These are phyloP conservation scores for Trametes maxima DNA, from an alignment of 768 basidiomycete genomes.

Conservation along the genomic window DNA sequence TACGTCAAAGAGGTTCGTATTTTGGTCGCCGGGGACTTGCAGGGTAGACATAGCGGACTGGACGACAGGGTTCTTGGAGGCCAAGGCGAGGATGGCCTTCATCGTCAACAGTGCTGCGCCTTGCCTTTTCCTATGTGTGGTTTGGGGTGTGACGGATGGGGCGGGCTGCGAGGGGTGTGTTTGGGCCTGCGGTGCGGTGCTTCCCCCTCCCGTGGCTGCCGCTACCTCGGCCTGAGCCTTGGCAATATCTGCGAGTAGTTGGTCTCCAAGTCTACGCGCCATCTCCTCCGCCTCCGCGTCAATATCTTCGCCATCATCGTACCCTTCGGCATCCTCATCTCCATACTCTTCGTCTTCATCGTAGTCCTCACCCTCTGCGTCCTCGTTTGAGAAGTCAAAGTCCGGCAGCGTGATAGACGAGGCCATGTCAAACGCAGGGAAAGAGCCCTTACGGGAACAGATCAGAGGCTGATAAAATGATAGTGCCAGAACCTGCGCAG, in stretches of 20 bases:
- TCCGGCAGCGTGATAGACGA: conserved; percentile 18
- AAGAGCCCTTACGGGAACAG: too few relatives aligned
- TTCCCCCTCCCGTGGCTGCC: conserved; percentile 21
- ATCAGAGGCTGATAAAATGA: too few relatives aligned
- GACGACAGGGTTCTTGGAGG: conserved; percentile 59
- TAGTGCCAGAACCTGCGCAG: too few relatives aligned
- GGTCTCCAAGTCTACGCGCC: conserved; percentile 71
- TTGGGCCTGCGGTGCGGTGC: conserved; percentile 3
- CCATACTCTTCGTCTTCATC: conserved; percentile 33
- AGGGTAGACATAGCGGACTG: conserved; percentile 54
- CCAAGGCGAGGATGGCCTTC: conserved; percentile 58
- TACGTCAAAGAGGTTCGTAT: conserved; percentile 57
- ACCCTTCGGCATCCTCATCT: conserved; percentile 48
- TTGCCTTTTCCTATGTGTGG: conserved; percentile 42
- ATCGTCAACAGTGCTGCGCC: conserved; percentile 67
- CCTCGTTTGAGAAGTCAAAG: conserved; percentile 6
- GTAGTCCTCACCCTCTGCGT: conserved; percentile 3
- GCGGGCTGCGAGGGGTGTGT: conserved; percentile 9
- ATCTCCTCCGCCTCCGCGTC: conserved; percentile 77
- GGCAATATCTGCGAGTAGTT: conserved; percentile 76
- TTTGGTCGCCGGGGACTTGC: conserved; percentile 47
- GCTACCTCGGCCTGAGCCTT: conserved; percentile 55
- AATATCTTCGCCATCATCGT: conserved; percentile 59
- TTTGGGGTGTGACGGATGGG: conserved; percentile 20
- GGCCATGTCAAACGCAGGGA: conserved; percentile 1